A percentile compares a stretch with the other conserved stretches of the same genome.
Evolutionary conservation across 345 rosid species (phyloP).

Genomic region (Carallia pectinifolia): DNA sequence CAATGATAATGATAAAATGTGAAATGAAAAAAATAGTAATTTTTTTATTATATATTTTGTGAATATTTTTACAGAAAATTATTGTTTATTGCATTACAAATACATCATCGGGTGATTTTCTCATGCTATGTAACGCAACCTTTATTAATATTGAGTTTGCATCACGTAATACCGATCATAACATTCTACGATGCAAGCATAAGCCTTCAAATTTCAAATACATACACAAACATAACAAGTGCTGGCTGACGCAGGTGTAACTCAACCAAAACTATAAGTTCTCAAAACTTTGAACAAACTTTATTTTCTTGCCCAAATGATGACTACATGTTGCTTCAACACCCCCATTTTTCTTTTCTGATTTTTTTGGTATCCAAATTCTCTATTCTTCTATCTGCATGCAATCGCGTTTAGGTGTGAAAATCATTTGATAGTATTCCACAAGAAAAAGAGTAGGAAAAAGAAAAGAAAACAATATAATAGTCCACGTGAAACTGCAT

Average conservation of each 20-base stretch:
- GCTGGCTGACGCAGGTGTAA: constrained; percentile 8
- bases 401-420: too few species aligned
- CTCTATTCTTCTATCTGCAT: too few species aligned
- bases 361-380: too few species aligned
- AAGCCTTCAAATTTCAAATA: neutral
- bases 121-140: too few species aligned
- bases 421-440: neutral
- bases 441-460: too few species aligned
- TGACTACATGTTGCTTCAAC: neutral
- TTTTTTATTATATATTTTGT: too few species aligned
- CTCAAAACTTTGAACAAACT: neutral
- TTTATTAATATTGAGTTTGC: neutral
- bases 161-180: neutral
- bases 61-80: too few species aligned
- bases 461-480: neutral
- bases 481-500: neutral
- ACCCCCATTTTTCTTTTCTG: neutral
- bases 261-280: neutral
- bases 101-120: too few species aligned
- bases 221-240: constrained; percentile 5
- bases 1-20: too few species aligned
- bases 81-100: too few species aligned
- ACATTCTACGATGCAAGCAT: neutral
- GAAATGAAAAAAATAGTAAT: too few species aligned
- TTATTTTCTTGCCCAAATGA: constrained; percentile 5